phyloP scores from a whole-genome alignment of 371 early-diverging fungal species.

The Mucor lusitanicus region DNA sequence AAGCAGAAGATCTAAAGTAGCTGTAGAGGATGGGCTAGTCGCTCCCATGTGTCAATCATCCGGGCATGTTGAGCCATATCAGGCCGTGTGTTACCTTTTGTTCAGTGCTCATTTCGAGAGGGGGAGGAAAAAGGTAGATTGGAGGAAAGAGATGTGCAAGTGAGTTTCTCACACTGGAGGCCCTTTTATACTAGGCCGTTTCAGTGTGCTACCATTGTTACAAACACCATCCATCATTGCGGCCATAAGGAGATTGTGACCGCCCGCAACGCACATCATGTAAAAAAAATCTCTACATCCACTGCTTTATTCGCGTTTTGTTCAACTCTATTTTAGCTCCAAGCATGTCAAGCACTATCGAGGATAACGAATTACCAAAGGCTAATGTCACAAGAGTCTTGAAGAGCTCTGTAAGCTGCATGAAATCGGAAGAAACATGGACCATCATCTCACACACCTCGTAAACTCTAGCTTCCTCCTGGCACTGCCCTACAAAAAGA shows the following conservation, averaged over 20 bases:
- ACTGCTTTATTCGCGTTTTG: background rate
- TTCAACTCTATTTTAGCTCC: background rate
- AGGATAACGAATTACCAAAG: slow-evolving; percentile 23
- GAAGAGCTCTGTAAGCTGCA: slow-evolving; percentile 51
- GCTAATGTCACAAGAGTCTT: slow-evolving; percentile 62
- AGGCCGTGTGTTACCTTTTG: background rate
- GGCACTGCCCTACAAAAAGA: slow-evolving; percentile 63
- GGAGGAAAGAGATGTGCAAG: background rate
- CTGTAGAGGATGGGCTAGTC: slow-evolving; percentile 62
- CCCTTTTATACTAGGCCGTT: background rate
- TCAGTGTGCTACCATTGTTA: background rate
- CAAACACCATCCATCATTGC: background rate
- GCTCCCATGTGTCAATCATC: background rate
- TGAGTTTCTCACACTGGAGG: background rate
- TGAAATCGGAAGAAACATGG: background rate
- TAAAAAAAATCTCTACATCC: background rate
- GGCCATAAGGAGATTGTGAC: slow-evolving; percentile 2
- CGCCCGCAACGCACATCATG: background rate
- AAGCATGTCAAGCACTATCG: slow-evolving; percentile 8
- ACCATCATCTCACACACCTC: background rate
- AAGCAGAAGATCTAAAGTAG: slow-evolving; percentile 77
- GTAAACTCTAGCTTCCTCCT: slow-evolving; percentile 52
- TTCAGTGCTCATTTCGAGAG: slow-evolving; percentile 10
- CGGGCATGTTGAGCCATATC: background rate
- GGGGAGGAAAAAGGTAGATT: background rate